These are phyloP conservation scores for Botrytis medusae DNA, from an alignment of 2,329 filamentous ascomycete genomes.

Conservation along the genomic window DNA sequence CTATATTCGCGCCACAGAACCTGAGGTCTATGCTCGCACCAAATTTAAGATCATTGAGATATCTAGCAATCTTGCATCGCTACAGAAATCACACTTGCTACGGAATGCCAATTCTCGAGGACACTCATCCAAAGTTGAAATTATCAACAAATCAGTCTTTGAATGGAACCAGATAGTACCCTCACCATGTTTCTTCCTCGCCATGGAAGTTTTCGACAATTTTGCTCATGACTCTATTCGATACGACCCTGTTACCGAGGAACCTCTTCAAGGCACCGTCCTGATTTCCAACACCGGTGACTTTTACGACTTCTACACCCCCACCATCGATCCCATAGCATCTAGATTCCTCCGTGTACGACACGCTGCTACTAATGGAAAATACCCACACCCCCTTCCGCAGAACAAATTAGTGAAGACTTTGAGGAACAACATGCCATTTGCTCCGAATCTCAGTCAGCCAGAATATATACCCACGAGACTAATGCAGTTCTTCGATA, in stretches of 20 bases:
- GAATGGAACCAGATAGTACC: conserved; percentile 89
- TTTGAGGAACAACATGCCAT: conserved; percentile 64
- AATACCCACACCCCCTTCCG: conserved; percentile 61
- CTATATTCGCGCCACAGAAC: conserved; percentile 86
- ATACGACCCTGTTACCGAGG: conserved; percentile 78
- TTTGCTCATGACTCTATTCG: conserved; percentile 94
- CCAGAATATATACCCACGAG: conserved; percentile 94
- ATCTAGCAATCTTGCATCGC: conserved; percentile 71
- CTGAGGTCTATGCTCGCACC: conserved; percentile 89
- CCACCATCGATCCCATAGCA: conserved; percentile 76
- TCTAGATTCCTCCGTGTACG: conserved; percentile 82
- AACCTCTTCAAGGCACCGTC: conserved; percentile 84
- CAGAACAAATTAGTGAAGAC: conserved; percentile 56
- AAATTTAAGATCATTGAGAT: conserved; percentile 97
- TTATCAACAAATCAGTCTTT: conserved; percentile 93
- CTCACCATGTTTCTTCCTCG: conserved; percentile 94
- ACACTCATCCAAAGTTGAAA: conserved; percentile 83
- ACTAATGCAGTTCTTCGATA: conserved; percentile 95
- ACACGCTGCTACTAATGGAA: conserved; percentile 67
- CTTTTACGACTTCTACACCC: conserved; percentile 91
- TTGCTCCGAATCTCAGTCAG: conserved; percentile 71
- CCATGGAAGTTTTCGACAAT: conserved; percentile 98
- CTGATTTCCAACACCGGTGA: conserved; percentile 83
- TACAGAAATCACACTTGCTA: conserved; percentile 72
- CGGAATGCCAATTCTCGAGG: conserved; percentile 67